Evolutionary conservation across 768 basidiomycete species (phyloP).

Genomic region (Rhodosporidiobolus odoratus): DNA sequence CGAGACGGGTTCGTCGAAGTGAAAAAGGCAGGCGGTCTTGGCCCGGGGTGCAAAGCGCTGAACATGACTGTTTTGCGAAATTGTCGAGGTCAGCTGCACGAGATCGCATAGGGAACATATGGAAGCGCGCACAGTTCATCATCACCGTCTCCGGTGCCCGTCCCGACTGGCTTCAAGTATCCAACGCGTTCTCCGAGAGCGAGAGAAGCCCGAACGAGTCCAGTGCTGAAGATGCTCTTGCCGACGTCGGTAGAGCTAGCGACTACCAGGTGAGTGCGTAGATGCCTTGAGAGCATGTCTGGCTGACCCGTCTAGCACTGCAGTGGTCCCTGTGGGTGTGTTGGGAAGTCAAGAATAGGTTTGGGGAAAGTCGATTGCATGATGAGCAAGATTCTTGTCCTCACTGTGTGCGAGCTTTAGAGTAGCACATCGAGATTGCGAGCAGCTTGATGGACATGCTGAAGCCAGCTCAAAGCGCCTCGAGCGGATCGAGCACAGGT

Average conservation of each 20-base stretch:
- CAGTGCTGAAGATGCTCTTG: conserved; percentile 83
- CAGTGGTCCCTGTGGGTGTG: neutral
- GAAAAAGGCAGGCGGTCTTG: conserved; percentile 67
- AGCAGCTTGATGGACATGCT: too few species aligned
- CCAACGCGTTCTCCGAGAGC: conserved; percentile 37
- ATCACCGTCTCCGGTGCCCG: conserved; percentile 70
- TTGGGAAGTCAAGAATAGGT: neutral
- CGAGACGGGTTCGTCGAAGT: conserved; percentile 81
- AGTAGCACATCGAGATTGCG: too few species aligned
- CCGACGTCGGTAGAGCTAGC: conserved; percentile 96
- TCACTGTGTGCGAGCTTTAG: too few species aligned
- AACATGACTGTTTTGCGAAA: conserved; percentile 31
- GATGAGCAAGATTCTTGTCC: neutral
- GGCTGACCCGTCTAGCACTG: neutral
- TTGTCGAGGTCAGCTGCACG: conserved; percentile 3
- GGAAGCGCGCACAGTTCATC: conserved; percentile 64
- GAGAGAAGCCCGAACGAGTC: conserved; percentile 67
- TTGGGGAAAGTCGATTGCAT: neutral
- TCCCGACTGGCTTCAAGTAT: conserved; percentile 78
- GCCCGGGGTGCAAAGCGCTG: conserved; percentile 45
- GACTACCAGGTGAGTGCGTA: conserved; percentile 83
- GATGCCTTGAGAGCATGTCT: conserved; percentile 63
- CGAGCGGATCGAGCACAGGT: neutral
- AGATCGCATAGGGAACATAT: neutral
- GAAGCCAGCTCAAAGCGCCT: neutral